These are phyloP conservation scores for Euphrasia confusa DNA, from an alignment of 257 asterid genomes.

Conservation along the genomic window DNA sequence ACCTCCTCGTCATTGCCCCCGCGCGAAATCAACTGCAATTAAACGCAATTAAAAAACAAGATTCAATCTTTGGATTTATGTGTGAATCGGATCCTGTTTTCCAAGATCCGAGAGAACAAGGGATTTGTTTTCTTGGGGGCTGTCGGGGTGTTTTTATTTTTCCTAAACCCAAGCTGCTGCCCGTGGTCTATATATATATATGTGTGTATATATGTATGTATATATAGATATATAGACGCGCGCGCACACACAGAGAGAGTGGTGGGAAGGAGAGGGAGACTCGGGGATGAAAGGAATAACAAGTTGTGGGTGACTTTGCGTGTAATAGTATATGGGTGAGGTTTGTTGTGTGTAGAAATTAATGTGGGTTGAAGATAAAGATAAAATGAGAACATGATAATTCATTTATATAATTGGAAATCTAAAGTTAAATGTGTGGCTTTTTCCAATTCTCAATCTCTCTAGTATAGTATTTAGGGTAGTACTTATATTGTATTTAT, in stretches of 20 bases:
- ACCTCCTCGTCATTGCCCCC: constrained; percentile 75
- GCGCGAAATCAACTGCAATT: background rate
- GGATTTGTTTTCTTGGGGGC: constrained; percentile 11
- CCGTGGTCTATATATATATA: constrained; percentile 23
- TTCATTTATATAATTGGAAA: no score
- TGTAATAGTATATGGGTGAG: constrained; percentile 28
- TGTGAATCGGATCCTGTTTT: constrained; percentile 22
- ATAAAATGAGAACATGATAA: no score
- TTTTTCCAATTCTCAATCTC: no score
- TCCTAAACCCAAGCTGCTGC: constrained; percentile 16
- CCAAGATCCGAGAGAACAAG: constrained; percentile 22
- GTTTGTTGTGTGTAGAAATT: constrained; percentile 21
- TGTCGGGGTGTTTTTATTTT: background rate
- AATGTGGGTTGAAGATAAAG: no score
- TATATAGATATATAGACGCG: no score
- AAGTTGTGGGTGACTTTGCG: constrained; percentile 27
- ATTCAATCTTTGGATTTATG: background rate
- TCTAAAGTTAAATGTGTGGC: no score
- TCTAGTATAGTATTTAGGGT: no score
- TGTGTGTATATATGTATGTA: background rate
- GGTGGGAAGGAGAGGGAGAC: constrained; percentile 18
- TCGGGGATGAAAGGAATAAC: constrained; percentile 20
- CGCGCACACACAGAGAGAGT: background rate
- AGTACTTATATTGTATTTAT: no score
- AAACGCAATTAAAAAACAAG: background rate